phyloP scores from a whole-genome alignment of 768 basidiomycete genomes.

The Tylopilus rubrobrunneus region DNA sequence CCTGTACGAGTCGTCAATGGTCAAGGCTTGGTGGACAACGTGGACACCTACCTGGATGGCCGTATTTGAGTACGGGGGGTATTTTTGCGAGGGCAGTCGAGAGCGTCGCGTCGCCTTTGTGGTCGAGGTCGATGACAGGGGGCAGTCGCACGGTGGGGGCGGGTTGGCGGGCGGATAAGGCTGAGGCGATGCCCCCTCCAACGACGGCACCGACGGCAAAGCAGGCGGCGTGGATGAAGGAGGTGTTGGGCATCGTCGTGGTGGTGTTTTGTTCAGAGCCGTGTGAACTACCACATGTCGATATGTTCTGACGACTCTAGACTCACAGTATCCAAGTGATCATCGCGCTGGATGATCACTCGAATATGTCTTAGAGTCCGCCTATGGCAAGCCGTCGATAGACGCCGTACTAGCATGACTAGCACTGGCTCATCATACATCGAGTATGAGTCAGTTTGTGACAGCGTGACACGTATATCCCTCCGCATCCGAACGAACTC shows the following conservation, averaged over 20 bases:
- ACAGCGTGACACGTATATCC: slow-evolving; percentile 1
- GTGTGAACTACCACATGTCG: not conserved
- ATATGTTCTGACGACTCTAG: no score
- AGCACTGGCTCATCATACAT: no score
- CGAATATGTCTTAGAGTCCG: no score
- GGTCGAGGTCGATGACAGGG: slow-evolving; percentile 44
- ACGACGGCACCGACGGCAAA: slow-evolving; percentile 82
- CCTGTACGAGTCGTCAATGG: slow-evolving; percentile 45
- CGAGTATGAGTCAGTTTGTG: not conserved
- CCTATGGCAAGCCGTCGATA: no score
- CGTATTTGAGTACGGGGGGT: slow-evolving; percentile 49
- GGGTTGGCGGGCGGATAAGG: slow-evolving; percentile 35
- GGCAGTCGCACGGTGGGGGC: slow-evolving; percentile 8
- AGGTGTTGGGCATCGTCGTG: slow-evolving; percentile 37
- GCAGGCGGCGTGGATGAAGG: slow-evolving; percentile 59
- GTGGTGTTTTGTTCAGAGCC: no score
- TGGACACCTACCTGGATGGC: slow-evolving; percentile 19
- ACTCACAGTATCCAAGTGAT: no score
- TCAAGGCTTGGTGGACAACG: not conserved
- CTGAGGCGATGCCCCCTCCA: slow-evolving; percentile 70
- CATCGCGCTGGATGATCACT: no score
- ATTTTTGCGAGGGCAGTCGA: slow-evolving; percentile 29
- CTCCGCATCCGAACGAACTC: no score
- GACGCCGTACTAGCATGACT: not conserved
- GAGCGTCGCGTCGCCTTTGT: slow-evolving; percentile 41